Evolutionary conservation across 2,329 filamentous ascomycete genomes (phyloP).

Genomic region (Pestalotiopsis sp.): DNA sequence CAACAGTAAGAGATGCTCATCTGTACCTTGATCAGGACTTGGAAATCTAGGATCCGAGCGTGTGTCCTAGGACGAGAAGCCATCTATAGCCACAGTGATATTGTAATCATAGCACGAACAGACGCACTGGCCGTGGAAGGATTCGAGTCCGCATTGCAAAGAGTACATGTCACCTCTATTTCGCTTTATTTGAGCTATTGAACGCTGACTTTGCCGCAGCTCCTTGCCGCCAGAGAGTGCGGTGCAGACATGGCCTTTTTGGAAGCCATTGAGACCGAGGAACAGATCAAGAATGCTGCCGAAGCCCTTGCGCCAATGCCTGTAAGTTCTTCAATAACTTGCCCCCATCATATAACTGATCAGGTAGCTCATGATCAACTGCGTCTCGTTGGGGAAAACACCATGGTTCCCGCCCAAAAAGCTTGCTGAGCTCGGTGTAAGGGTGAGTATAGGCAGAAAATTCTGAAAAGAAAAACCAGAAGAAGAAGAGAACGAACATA

Average conservation of each 20-base stretch:
- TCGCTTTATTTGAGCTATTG: not conserved
- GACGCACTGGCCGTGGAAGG: conserved; percentile 32
- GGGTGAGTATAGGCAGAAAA: not conserved
- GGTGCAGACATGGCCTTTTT: conserved; percentile 17
- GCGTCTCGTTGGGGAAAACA: conserved; percentile 13
- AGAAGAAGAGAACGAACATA: too few relatives aligned
- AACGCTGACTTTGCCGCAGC: not conserved
- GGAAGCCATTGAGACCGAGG: conserved; percentile 15
- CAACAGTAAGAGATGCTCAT: not conserved
- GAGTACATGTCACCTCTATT: not conserved
- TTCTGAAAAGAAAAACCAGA: too few relatives aligned
- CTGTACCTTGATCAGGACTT: not conserved
- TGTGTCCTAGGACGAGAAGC: conserved; percentile 33
- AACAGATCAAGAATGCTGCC: conserved; percentile 13
- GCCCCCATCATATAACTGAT: not conserved
- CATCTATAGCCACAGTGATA: conserved; percentile 42
- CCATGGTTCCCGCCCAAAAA: conserved; percentile 14
- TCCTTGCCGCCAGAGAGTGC: conserved; percentile 9
- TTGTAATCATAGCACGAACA: conserved; percentile 62
- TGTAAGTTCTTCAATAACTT: not conserved
- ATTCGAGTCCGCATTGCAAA: conserved; percentile 11
- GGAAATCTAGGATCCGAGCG: conserved; percentile 14
- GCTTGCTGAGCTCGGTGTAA: conserved; percentile 10
- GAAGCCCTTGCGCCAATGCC: conserved; percentile 13
- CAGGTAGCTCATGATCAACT: conserved; percentile 14